Evolutionary conservation across 495 filamentous ascomycete genomes (phyloP).

Genomic region (Filosporella fistucella): DNA sequence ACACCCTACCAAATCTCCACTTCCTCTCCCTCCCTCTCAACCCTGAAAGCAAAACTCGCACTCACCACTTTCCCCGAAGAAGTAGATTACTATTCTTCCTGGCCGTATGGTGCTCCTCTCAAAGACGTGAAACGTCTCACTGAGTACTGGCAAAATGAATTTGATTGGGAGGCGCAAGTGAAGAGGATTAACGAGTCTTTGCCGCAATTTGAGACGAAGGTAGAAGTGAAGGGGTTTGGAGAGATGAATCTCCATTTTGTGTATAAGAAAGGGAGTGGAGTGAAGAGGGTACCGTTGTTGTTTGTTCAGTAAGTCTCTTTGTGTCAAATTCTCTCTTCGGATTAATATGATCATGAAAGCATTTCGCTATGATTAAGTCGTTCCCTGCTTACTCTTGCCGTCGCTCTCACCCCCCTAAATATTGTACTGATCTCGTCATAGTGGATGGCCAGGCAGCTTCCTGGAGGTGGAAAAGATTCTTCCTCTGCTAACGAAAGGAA

Average conservation of each 20-base stretch:
- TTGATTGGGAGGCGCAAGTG: slow-evolving; percentile 45
- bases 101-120: slow-evolving; percentile 37
- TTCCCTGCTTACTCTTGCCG: too few species aligned
- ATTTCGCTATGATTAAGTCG: too few species aligned
- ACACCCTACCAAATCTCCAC: slow-evolving; percentile 35
- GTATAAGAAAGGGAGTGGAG: not conserved
- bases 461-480: slow-evolving; percentile 63
- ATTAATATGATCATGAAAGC: too few species aligned
- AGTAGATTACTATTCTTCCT: slow-evolving; percentile 34
- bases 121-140: slow-evolving; percentile 33
- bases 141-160: slow-evolving; percentile 36
- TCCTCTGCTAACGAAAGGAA: slow-evolving; percentile 41
- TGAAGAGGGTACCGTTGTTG: not conserved
- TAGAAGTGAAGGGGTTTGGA: slow-evolving; percentile 38
- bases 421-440: too few species aligned
- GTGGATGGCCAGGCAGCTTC: slow-evolving; percentile 66
- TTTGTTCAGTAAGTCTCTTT: too few species aligned
- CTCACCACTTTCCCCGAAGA: slow-evolving; percentile 33
- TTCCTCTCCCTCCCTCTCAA: slow-evolving; percentile 30
- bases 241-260: slow-evolving; percentile 28
- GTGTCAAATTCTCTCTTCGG: too few species aligned
- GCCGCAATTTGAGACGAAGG: slow-evolving; percentile 49
- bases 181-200: slow-evolving; percentile 43
- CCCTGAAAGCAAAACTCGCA: slow-evolving; percentile 35
- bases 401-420: too few species aligned